Percentiles rank a stretch among this genome's conserved stretches.
These are phyloP conservation scores for Oryza glumipatula DNA, from an alignment of 176 grass and related monocot genomes.

Conservation along the genomic window DNA sequence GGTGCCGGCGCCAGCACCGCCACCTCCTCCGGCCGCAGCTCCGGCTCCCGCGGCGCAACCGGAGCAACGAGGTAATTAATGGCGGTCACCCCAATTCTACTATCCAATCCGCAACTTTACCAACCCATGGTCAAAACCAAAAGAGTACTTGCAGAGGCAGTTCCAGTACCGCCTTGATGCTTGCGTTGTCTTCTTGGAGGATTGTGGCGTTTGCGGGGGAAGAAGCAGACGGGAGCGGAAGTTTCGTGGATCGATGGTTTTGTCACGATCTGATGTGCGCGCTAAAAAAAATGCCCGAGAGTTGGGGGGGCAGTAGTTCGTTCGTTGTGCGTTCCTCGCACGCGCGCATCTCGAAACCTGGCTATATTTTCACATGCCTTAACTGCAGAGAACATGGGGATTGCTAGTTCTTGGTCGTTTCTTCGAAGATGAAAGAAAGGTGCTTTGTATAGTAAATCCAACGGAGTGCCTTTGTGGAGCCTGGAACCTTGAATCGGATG, in stretches of 20 bases:
- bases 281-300: constrained; percentile 29
- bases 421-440: constrained; percentile 43
- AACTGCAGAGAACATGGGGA: background rate
- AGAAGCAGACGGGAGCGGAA: background rate
- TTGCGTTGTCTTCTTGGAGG: constrained; percentile 35
- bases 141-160: background rate
- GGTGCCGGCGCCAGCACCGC: constrained; percentile 37
- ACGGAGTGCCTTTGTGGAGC: constrained; percentile 45
- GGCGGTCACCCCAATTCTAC: constrained; percentile 10
- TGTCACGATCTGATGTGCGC: constrained; percentile 33
- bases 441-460: constrained; percentile 30
- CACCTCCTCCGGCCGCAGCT: background rate
- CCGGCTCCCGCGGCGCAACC: constrained; percentile 16
- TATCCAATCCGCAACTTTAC: background rate
- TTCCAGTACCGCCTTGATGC: constrained; percentile 28
- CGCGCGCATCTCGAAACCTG: constrained; percentile 22
- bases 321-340: constrained; percentile 20
- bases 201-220: background rate
- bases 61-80: constrained; percentile 23
- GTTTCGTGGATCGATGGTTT: constrained; percentile 32
- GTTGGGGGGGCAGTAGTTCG: background rate
- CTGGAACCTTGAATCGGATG: constrained; percentile 48
- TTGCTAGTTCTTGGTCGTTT: constrained; percentile 17
- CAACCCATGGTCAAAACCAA: constrained; percentile 12
- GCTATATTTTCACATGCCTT: constrained; percentile 20